Evolutionary conservation across 2,329 filamentous ascomycete species (phyloP).

Genomic region (Cladosporium sp.): DNA sequence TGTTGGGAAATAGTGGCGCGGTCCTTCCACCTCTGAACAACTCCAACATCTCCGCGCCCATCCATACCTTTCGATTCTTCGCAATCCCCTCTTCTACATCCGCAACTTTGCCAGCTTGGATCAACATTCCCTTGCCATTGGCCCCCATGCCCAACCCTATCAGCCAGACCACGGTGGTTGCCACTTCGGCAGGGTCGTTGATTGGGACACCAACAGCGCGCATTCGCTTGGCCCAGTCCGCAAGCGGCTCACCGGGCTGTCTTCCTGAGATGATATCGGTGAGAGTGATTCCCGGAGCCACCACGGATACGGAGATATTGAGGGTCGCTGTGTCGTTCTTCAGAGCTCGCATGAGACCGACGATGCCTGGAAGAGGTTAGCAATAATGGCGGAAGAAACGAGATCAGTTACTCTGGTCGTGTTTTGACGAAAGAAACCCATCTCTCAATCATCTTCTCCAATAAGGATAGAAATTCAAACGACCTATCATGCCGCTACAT

Average conservation of each 20-base stretch:
- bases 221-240: slow-evolving; percentile 42
- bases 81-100: slow-evolving; percentile 46
- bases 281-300: slow-evolving; percentile 47
- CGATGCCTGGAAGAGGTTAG: slow-evolving; percentile 28
- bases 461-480: no score
- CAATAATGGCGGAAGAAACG: no score
- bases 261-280: slow-evolving; percentile 41
- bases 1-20: slow-evolving; percentile 29
- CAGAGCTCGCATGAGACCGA: slow-evolving; percentile 47
- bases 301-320: slow-evolving; percentile 42
- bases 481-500: neutral
- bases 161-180: slow-evolving; percentile 41
- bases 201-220: slow-evolving; percentile 42
- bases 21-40: slow-evolving; percentile 43
- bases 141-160: slow-evolving; percentile 39
- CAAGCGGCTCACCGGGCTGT: slow-evolving; percentile 29
- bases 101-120: slow-evolving; percentile 40
- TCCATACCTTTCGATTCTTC: slow-evolving; percentile 42
- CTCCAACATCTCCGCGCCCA: slow-evolving; percentile 48
- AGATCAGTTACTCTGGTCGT: no score
- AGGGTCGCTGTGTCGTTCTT: slow-evolving; percentile 46
- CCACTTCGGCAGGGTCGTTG: slow-evolving; percentile 43
- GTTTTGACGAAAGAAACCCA: no score
- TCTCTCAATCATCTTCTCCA: no score
- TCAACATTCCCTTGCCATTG: slow-evolving; percentile 44